Evolutionary conservation across 108 stramenopile genomes (phyloP), one percentile per base, ranked within the genome.

Genomic region (Fragilaria radians): DNA sequence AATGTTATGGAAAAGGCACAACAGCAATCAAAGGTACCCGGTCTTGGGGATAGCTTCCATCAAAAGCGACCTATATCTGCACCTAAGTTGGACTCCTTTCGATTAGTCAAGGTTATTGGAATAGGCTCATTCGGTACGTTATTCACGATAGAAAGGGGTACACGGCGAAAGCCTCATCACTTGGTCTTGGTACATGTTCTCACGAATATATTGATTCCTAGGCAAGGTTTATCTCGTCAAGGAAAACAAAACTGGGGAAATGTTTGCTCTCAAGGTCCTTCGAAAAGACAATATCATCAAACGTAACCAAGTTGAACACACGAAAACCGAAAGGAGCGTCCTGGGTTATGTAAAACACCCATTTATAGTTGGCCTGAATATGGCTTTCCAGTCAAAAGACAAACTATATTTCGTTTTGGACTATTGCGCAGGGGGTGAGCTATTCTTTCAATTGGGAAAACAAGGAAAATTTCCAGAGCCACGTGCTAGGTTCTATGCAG

Each of bases 381-480:
- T 96, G 94, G 98, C 98, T 17, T 99, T 99, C 75, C 98, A 98
- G 62, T 95, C 95, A 34, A 86, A 79, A 52, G 85, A 92, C 66
- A 95, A 96, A 75, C 80, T 99, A 0, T 99, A 94, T 70, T 96
- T 99, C 64, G 98, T 99, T 2, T 71, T 99, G 48, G 97, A 97
- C 65, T 97, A 96, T 70, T 96, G 96, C 63, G 95, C 95, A 1
- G 98, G 98, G 28, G 98, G 98, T 28, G 98, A 99, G 72, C 79
- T 99, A 17, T 99, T 99, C 73, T 97, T 96, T 52, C 97, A 97
- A 73, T 68, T 99, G 11, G 89, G 92, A 17, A 95, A 95, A 65
- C 67, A 94, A 21, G 95, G 96, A 28, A 94, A 91, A 51, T 99
- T 99, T 58, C 61, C 80, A 3, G 98, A 97, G 68, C 63, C 74